These are phyloP conservation scores for Cryphonectria carpinicola DNA, from an alignment of 2,329 filamentous ascomycete genomes.

Conservation along the genomic window DNA sequence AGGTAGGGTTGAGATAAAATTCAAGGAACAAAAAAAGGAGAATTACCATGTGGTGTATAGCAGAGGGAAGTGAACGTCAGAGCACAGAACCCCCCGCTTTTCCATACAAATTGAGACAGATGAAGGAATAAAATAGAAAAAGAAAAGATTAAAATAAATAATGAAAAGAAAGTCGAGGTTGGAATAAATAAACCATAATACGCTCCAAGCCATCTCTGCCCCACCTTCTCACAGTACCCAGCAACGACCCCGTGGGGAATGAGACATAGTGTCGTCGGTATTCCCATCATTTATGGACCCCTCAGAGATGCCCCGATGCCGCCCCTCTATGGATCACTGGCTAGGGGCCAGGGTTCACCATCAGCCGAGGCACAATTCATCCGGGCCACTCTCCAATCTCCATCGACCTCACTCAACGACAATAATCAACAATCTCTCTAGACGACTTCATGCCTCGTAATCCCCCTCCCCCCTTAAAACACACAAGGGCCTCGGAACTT, in stretches of 20 bases:
- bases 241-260: background rate
- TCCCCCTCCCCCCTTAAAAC: background rate
- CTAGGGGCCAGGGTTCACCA: background rate
- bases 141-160: no score
- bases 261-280: no score
- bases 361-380: constrained; percentile 12
- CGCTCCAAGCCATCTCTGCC: background rate
- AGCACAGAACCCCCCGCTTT: no score
- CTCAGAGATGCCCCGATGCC: no score
- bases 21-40: no score
- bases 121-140: no score
- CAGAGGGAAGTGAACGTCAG: background rate
- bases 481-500: background rate
- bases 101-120: no score
- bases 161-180: background rate
- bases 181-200: background rate
- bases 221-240: background rate
- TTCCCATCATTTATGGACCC: no score
- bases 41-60: background rate
- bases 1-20: no score
- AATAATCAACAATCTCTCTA: background rate
- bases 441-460: background rate
- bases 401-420: background rate
- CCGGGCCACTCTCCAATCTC: background rate
- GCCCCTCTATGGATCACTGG: no score